These are phyloP conservation scores for Madurella mycetomatis DNA, from an alignment of 2,329 filamentous ascomycete species.

Conservation along the genomic window DNA sequence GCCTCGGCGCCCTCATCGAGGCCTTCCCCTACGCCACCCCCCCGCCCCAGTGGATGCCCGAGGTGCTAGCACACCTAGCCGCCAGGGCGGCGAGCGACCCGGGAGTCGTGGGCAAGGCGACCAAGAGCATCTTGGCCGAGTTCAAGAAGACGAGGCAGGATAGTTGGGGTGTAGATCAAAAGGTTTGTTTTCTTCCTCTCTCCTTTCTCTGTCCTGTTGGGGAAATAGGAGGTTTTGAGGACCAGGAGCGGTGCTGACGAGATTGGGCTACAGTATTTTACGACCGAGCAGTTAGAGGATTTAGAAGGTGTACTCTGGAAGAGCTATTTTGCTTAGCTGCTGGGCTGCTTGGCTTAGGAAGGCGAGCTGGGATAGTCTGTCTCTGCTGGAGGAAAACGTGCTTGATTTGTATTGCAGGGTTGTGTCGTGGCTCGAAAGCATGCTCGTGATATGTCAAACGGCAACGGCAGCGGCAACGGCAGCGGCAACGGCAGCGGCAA, in stretches of 20 bases:
- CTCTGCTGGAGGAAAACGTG: too few relatives aligned
- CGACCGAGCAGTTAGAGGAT: constrained; percentile 87
- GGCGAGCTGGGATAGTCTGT: too few relatives aligned
- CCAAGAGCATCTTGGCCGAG: constrained; percentile 88
- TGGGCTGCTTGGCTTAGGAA: too few relatives aligned
- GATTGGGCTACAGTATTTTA: constrained; percentile 61
- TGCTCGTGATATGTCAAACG: background rate
- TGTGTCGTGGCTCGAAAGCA: background rate
- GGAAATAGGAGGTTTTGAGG: too few relatives aligned
- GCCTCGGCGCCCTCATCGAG: constrained; percentile 84
- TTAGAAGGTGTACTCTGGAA: constrained; percentile 97
- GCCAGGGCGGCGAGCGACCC: constrained; percentile 81
- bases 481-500: too few relatives aligned
- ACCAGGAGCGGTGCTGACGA: constrained; percentile 18
- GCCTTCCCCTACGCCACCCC: constrained; percentile 95
- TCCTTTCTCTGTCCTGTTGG: background rate
- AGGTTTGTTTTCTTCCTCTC: constrained; percentile 57
- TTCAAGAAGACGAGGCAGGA: constrained; percentile 99
- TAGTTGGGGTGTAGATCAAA: constrained; percentile 96
- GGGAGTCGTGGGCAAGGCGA: constrained; percentile 90
- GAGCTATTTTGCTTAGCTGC: constrained; percentile 83
- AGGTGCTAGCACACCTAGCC: constrained; percentile 80
- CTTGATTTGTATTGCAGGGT: too few relatives aligned
- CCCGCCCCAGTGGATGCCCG: constrained; percentile 89
- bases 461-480: too few relatives aligned